A percentile compares a stretch with the other conserved stretches of the same genome.
Conservation (phyloP, 1,284 basidiomycete genomes). For the Sutorius eximius region DNA sequence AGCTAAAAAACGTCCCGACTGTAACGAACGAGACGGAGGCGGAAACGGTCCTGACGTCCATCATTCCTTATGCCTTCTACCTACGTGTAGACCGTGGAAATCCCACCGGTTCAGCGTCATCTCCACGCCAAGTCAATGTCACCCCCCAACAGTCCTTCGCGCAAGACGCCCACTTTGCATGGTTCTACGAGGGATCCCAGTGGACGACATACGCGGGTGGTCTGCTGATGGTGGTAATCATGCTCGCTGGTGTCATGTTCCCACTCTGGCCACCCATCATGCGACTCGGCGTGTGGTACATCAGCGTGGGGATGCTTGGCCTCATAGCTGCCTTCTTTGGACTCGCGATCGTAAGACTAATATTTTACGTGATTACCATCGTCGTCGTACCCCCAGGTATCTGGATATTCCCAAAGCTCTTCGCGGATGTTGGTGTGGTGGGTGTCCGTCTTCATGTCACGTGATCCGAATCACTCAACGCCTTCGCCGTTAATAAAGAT, state of each 20-base stretch:
- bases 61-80: conserved; percentile 88
- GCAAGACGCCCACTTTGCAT: conserved; percentile 85
- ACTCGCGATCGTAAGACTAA: conserved; percentile 88
- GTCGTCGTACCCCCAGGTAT: conserved; percentile 88
- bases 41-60: conserved; percentile 60
- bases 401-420: conserved; percentile 98
- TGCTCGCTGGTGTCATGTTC: conserved; percentile 99
- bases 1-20: conserved; percentile 82
- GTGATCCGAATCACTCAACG: conserved; percentile 2
- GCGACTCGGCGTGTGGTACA: conserved; percentile 96
- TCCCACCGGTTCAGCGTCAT: conserved; percentile 66
- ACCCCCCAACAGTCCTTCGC: conserved; percentile 81
- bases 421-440: conserved; percentile 98
- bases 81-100: conserved; percentile 82
- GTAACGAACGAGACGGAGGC: conserved; percentile 82
- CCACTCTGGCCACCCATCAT: conserved; percentile 94
- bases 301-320: conserved; percentile 86
- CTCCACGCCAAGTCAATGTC: conserved; percentile 81
- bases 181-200: conserved; percentile 96
- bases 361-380: conserved; percentile 94
- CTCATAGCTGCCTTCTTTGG: conserved; percentile 91
- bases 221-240: conserved; percentile 87
- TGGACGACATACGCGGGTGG: conserved; percentile 94
- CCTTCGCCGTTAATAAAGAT: conserved; percentile 53
- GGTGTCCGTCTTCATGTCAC: conserved; percentile 13